Evolutionary conservation across 2,329 filamentous ascomycete genomes (phyloP), one percentile per base, ranked within the genome.

Genomic region (Ascochyta pisi): DNA sequence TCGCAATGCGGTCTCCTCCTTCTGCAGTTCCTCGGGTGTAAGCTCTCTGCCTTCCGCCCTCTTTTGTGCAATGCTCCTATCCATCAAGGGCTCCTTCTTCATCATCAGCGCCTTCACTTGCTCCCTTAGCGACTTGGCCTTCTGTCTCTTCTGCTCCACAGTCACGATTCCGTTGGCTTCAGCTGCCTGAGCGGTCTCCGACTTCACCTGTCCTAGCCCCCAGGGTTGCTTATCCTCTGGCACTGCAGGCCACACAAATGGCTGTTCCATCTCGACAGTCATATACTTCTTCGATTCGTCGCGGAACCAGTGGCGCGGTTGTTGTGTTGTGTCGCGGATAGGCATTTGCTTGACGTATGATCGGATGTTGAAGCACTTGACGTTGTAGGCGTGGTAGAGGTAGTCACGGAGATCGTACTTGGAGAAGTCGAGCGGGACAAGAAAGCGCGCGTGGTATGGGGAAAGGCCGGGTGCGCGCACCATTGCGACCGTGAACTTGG

Each of bases 391-490:
- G 76, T 96, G 88, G 80, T 86, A 90, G 60, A 99, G 88, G 81
- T 98, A 99, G 81, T 97, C 93, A 76, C 92, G 91, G 38, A 99
- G 81, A 76, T 99, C 95, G 77, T 98, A 89, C 80, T 99, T 99
- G 83, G 92, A 96, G 83, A 97, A 92, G 68, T 86, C 87, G 67
- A 98, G 84, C 10, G 95, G 95, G 29, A 97, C 94, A 70, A 89
- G 84, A 85, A 99, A 99, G 68, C 88, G 89, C 61, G 94, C 95
- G 75, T 91, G 92, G 62, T 87, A 89, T 19, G 93, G 87, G 7
- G 91, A 88, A 50, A 90, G 84, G 64, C 85, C 82, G 27, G 86
- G 85, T 55, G 87, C 89, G 65, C 88, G 89, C 67, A 96, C 81
- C 69, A 98, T 85, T 58, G 89, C 88, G 71, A 98, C 81, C 62